A percentile compares a stretch with the other conserved stretches of the same genome.
Conservation (phyloP, 2,329 filamentous ascomycete species). For the Penicillium aurantiogriseum region DNA sequence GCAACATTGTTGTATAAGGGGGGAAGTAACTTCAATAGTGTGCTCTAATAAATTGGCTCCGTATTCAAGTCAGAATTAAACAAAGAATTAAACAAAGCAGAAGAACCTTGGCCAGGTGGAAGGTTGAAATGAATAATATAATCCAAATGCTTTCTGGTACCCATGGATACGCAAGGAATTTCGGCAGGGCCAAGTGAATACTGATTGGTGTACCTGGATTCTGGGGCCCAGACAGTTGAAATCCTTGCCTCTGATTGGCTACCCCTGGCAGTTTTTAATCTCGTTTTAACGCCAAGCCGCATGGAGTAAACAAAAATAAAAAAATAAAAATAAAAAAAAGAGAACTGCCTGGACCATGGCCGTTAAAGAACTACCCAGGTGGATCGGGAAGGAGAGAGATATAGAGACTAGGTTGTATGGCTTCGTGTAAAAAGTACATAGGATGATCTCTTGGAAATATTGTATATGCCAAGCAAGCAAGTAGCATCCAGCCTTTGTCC, state of each 20-base stretch:
- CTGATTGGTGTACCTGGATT: conserved; percentile 37
- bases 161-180: conserved; percentile 24
- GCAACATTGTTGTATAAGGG: not conserved
- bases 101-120: too few relatives aligned
- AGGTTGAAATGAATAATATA: not conserved
- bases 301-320: conserved; percentile 6
- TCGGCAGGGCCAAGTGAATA: conserved; percentile 6
- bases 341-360: not conserved
- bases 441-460: not conserved
- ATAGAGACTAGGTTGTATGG: not conserved
- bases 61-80: not conserved
- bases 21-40: conserved; percentile 10
- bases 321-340: conserved; percentile 27
- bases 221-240: not conserved
- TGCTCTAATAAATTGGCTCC: not conserved
- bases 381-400: not conserved
- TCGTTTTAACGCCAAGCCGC: conserved; percentile 27
- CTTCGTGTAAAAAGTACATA: not conserved
- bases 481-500: conserved; percentile 2
- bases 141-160: conserved; percentile 4
- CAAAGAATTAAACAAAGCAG: not conserved
- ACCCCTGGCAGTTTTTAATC: conserved; percentile 23
- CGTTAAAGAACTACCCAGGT: not conserved
- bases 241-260: conserved; percentile 22
- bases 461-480: conserved; percentile 1